Evolutionary conservation across 108 stramenopile species (phyloP).

Genomic region (Phaeodactylum tricornutum): DNA sequence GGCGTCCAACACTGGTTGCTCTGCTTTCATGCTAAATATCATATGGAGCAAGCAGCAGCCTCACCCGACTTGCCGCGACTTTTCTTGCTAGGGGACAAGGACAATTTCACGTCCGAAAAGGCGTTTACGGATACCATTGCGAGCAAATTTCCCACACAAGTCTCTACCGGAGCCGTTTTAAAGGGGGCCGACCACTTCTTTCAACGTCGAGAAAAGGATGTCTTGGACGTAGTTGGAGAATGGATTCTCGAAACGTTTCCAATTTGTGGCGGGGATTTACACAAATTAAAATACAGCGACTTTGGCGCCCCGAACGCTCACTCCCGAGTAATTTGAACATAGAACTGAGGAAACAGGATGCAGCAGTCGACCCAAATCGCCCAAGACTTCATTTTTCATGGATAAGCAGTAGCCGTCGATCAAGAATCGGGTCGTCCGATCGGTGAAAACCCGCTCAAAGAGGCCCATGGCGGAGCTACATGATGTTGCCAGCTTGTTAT

Average conservation of each 20-base stretch:
- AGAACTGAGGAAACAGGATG: too few relatives aligned
- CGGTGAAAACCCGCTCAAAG: too few relatives aligned
- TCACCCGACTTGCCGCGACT: slow-evolving; percentile 21
- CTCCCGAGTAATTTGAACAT: too few relatives aligned
- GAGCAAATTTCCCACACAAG: slow-evolving; percentile 6
- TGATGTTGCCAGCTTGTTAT: too few relatives aligned
- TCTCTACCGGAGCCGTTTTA: slow-evolving; percentile 30
- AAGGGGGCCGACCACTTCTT: slow-evolving; percentile 46
- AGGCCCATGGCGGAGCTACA: too few relatives aligned
- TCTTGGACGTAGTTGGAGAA: slow-evolving; percentile 38
- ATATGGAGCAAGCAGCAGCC: slow-evolving; percentile 27
- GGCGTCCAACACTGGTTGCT: slow-evolving; percentile 37
- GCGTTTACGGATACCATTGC: slow-evolving; percentile 22
- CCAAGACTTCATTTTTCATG: too few relatives aligned
- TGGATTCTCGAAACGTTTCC: slow-evolving; percentile 10
- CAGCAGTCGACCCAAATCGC: too few relatives aligned
- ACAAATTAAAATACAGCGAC: too few relatives aligned
- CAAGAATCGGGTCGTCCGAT: too few relatives aligned
- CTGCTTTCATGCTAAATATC: slow-evolving; percentile 32
- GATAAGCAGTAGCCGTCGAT: too few relatives aligned
- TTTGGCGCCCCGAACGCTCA: too few relatives aligned
- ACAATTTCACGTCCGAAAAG: slow-evolving; percentile 45
- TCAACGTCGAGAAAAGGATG: slow-evolving; percentile 33
- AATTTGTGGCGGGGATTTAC: too few relatives aligned
- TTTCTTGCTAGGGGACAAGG: slow-evolving; percentile 28